Evolutionary conservation across 108 stramenopile genomes (phyloP).

Genomic region (Nitzschia sp.): DNA sequence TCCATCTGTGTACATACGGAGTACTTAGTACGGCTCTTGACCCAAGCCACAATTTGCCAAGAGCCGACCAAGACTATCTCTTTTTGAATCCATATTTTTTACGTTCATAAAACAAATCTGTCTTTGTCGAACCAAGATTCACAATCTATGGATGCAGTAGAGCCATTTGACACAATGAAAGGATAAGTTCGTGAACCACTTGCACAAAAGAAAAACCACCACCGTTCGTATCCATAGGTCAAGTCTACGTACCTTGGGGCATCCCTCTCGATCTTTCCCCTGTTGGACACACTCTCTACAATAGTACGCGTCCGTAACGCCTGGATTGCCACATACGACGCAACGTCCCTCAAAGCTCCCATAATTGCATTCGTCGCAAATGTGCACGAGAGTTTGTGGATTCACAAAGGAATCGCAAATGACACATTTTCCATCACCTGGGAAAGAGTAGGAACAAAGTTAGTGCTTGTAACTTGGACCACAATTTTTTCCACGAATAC

Average conservation of each 20-base stretch:
- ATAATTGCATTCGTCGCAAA: slow-evolving; percentile 99
- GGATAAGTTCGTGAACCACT: too few species aligned
- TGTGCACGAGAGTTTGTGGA: slow-evolving; percentile 84
- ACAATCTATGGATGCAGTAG: too few species aligned
- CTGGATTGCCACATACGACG: slow-evolving; percentile 95
- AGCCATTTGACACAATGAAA: too few species aligned
- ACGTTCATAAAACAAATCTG: slow-evolving; percentile 97
- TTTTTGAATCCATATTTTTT: slow-evolving; percentile 97
- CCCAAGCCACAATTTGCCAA: too few species aligned
- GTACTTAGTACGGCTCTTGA: too few species aligned
- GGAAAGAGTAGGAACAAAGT: too few species aligned
- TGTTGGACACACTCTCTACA: slow-evolving; percentile 96
- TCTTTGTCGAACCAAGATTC: slow-evolving; percentile 95
- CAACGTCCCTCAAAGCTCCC: slow-evolving; percentile 94
- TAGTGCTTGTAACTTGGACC: too few species aligned
- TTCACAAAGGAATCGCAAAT: slow-evolving; percentile 98
- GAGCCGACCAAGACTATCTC: slow-evolving; percentile 37
- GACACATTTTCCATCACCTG: slow-evolving; percentile 94
- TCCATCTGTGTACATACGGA: too few species aligned
- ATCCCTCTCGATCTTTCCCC: slow-evolving; percentile 98
- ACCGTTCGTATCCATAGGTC: too few species aligned
- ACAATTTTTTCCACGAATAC: too few species aligned
- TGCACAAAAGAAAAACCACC: too few species aligned
- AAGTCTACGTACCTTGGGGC: too few species aligned
- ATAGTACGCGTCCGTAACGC: slow-evolving; percentile 98